Conservation (phyloP, 2,329 filamentous ascomycete genomes). For the Cladophialophora exuberans region DNA sequence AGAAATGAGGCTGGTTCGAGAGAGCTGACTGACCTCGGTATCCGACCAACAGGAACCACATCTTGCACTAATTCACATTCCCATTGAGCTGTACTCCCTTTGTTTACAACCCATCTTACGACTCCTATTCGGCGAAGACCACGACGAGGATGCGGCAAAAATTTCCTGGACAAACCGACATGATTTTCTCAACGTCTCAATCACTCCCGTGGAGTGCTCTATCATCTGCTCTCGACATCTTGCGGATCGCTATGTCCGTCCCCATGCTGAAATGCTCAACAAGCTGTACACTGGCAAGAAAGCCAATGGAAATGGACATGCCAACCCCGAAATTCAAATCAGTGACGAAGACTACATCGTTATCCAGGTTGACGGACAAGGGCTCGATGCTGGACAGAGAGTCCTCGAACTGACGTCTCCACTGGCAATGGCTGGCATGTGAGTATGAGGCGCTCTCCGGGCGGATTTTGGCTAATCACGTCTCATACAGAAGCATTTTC, state of each 20-base stretch:
- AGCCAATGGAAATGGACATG: slow-evolving; percentile 42
- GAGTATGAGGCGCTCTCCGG: slow-evolving; percentile 37
- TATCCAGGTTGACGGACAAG: slow-evolving; percentile 86
- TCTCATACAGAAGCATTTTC: slow-evolving; percentile 73
- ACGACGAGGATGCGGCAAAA: slow-evolving; percentile 41
- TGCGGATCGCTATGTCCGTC: slow-evolving; percentile 74
- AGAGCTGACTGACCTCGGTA: background rate
- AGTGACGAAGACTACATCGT: slow-evolving; percentile 83
- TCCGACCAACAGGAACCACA: slow-evolving; percentile 70
- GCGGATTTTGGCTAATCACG: slow-evolving; percentile 22
- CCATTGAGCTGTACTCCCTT: slow-evolving; percentile 72
- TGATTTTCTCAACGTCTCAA: slow-evolving; percentile 88
- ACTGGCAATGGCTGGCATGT: slow-evolving; percentile 86
- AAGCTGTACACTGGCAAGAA: slow-evolving; percentile 29
- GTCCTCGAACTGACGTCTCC: slow-evolving; percentile 91
- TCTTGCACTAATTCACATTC: slow-evolving; percentile 88
- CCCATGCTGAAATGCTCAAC: slow-evolving; percentile 67
- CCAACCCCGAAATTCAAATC: slow-evolving; percentile 65
- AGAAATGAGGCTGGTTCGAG: background rate
- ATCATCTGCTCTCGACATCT: slow-evolving; percentile 82
- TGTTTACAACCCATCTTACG: slow-evolving; percentile 88
- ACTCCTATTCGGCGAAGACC: slow-evolving; percentile 70
- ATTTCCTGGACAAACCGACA: slow-evolving; percentile 58
- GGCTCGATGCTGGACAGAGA: slow-evolving; percentile 85
- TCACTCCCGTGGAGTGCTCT: slow-evolving; percentile 91